A percentile compares a stretch with the other conserved stretches of the same genome.
These are phyloP conservation scores for Arachis stenosperma DNA, from an alignment of 306 rosid genomes.

Conservation along the genomic window DNA sequence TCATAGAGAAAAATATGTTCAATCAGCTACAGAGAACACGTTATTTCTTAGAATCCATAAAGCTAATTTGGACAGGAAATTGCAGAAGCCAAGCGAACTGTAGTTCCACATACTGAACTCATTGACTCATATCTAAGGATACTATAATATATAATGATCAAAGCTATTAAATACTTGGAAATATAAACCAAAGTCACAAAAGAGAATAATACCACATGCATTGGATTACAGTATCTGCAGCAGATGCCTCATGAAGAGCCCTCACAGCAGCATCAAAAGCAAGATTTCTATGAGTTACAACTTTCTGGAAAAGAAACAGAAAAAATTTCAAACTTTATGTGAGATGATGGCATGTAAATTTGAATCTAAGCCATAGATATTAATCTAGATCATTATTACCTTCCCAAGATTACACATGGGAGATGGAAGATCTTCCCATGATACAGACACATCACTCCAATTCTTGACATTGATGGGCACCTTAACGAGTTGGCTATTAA, in stretches of 20 bases:
- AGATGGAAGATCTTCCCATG: constrained; percentile 60
- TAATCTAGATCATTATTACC: constrained; percentile 43
- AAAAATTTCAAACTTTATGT: neutral
- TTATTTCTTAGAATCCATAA: neutral
- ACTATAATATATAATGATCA: neutral
- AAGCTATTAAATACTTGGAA: neutral
- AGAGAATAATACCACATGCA: constrained; percentile 61
- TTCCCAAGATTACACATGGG: constrained; percentile 59
- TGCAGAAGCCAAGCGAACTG: neutral
- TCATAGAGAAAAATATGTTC: neutral
- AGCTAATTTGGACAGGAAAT: neutral
- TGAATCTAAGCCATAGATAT: neutral
- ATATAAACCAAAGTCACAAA: neutral
- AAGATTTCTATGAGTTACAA: constrained; percentile 49
- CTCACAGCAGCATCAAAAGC: constrained; percentile 58
- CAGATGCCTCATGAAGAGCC: constrained; percentile 71
- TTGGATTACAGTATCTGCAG: constrained; percentile 56
- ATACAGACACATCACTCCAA: constrained; percentile 42
- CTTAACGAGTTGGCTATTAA: constrained; percentile 46
- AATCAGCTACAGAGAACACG: constrained; percentile 7
- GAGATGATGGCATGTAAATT: neutral
- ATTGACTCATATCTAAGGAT: neutral
- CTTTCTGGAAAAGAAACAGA: constrained; percentile 54
- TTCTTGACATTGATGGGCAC: constrained; percentile 54
- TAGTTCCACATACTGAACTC: neutral